Evolutionary conservation across 2,329 filamentous ascomycete species (phyloP), one percentile per base, ranked within the genome.

Genomic region (Sporothrix inflata): DNA sequence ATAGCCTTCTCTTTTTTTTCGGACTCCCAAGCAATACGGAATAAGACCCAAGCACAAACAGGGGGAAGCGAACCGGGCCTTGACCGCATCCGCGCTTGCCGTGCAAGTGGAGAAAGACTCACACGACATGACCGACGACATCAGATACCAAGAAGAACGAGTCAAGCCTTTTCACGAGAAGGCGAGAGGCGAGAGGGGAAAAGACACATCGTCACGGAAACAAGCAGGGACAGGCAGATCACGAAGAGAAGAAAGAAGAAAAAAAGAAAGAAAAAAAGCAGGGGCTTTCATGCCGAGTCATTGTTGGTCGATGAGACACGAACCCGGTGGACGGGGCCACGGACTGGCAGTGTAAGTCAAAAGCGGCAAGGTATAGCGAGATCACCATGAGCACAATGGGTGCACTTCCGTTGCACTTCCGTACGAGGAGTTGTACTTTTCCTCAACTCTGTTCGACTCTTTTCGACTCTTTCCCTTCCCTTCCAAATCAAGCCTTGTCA

Each of bases 111-210:
- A 68, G 65, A 40, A 16, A n/a, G 30, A 51, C 65, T 38, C 40
- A 38, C n/a, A 68, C 19, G 30, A 40, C 45, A 68, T 68, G 65
- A 68, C 63, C 63, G 63, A 49, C 27, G 42, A 34, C 42, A 65
- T 16, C 7, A 21, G 34, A 57, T 57, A 27, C 42, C 40, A 49
- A 49, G 42, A 34, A 19, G 9, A 19, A 24, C 14, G 9, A 63
- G 9, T 8, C 14, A 34, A 40, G 55, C 14, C 16, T 30, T 24
- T 57, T 57, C 3, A 16, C 24, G 53, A 63, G 53, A 34, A 8
- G 16, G 30, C 30, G 53, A 19, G 27, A 34, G 27, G 27, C 27
- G 27, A n/a, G 27, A 34, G 53, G 53, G 5, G 14, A 60, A n/a
- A 60, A 12, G 27, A 9, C 19, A 27, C 27, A 34, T 14, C 27